Evolutionary conservation across 169 alveolate genomes (phyloP).

Genomic region (Babesia ovis): DNA sequence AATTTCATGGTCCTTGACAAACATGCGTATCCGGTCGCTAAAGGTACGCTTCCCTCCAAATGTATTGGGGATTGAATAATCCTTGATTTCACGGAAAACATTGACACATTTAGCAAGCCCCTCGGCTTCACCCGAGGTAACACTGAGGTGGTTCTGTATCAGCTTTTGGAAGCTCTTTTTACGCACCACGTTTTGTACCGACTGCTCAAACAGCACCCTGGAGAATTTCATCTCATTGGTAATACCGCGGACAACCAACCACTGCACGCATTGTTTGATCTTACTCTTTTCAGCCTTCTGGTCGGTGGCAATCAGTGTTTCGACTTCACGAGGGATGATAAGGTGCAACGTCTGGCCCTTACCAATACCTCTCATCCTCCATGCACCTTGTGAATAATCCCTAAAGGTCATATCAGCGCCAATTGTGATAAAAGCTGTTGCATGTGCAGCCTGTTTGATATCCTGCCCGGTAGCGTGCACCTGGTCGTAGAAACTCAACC

Average conservation of each 20-base stretch:
- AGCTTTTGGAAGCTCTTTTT: slow-evolving; percentile 76
- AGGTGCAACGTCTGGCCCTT: slow-evolving; percentile 81
- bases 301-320: slow-evolving; percentile 70
- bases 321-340: slow-evolving; percentile 79
- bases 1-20: slow-evolving; percentile 42
- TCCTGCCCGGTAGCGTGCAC: slow-evolving; percentile 91
- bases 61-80: slow-evolving; percentile 67
- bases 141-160: slow-evolving; percentile 75
- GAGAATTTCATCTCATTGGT: slow-evolving; percentile 76
- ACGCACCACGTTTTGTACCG: slow-evolving; percentile 77
- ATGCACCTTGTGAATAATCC: slow-evolving; percentile 90
- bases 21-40: slow-evolving; percentile 49
- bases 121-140: slow-evolving; percentile 60
- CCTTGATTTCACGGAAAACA: slow-evolving; percentile 66
- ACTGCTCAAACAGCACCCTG: slow-evolving; percentile 75
- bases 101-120: slow-evolving; percentile 38
- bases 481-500: slow-evolving; percentile 91
- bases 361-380: slow-evolving; percentile 87
- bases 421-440: slow-evolving; percentile 84
- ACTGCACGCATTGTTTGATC: slow-evolving; percentile 71
- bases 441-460: slow-evolving; percentile 87
- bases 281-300: slow-evolving; percentile 54
- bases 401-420: slow-evolving; percentile 87
- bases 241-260: slow-evolving; percentile 77
- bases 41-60: slow-evolving; percentile 48